Base-by-base conservation (phyloP, 2,329 filamentous ascomycete species). In the Penicillium sp. region DNA sequence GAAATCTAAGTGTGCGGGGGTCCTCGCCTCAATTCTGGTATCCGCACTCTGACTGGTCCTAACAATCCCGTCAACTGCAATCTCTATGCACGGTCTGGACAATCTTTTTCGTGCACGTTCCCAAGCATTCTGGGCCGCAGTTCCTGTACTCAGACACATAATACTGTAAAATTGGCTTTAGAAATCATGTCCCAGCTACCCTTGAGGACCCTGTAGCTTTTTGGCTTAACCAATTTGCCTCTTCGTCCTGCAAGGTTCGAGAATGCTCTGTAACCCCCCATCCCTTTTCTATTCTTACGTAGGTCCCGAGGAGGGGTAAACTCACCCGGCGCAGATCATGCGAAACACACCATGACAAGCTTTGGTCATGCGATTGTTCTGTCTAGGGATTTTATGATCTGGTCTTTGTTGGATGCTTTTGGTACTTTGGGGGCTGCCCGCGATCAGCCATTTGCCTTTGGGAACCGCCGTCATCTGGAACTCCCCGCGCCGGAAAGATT, bases 281-380 rank as follows among this genome's bases (percentile, higher is more conserved):
- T 55, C 50, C 50, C 53, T 51, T 49, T 46, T 46, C 49, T 54
- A 35, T 26, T 60, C 61, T 63, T 62, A 65, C 58, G 56, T 60
- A 59, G 63, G 51, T 64, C 58, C 63, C 61, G 58, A 65, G 62
- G 65, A 66, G 63, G 63, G 63, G 65, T 65, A 67, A 63, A 63
- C 55, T 57, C 57, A 62, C 56, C 53, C 52, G 58, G 53, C 27
- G 65, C 60, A 67, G 58, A 67, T 67, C 63, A 65, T 65, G 62
- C 60, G 60, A 65, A 59, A 65, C 58, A 61, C 52, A 50, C 58
- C 52, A 49, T 51, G 56, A 57, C 42, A 27, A 52, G 27, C 27
- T 22, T 53, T 47, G 47, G 57, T 66, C 63, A 65, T 66, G 62
- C 64, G 61, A 65, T 65, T 44, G 43, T 45, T 45, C 21, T 37